A percentile compares a stretch with the other conserved stretches of the same genome.
phyloP scores from a whole-genome alignment of 257 asterid species.

The Ilex aquifolium region DNA sequence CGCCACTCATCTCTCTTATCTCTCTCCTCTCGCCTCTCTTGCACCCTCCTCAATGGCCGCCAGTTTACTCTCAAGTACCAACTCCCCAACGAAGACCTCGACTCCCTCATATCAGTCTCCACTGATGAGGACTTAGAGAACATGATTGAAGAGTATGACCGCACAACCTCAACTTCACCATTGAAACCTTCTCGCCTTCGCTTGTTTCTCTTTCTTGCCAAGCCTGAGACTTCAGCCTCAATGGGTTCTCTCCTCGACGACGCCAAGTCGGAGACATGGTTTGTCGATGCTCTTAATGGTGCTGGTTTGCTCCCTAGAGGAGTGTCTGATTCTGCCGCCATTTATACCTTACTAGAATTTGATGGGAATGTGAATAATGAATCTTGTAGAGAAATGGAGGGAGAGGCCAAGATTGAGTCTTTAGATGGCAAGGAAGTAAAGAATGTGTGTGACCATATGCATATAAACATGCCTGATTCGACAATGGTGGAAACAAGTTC shows the following conservation, averaged over 20 bases:
- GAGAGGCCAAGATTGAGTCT: conserved; percentile 11
- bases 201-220: conserved; percentile 50
- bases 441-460: conserved; percentile 2
- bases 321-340: conserved; percentile 42
- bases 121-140: conserved; percentile 72
- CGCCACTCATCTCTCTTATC: conserved; percentile 50
- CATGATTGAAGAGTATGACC: conserved; percentile 75
- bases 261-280: conserved; percentile 75
- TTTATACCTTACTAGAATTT: conserved; percentile 38
- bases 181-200: conserved; percentile 56
- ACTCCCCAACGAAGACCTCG: conserved; percentile 75
- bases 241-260: conserved; percentile 62
- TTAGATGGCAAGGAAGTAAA: no score
- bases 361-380: conserved; percentile 23
- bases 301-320: conserved; percentile 57
- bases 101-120: conserved; percentile 58
- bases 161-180: conserved; percentile 34
- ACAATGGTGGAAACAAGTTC: conserved; percentile 42
- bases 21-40: conserved; percentile 57
- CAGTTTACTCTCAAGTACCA: conserved; percentile 59
- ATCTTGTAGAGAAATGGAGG: conserved; percentile 25
- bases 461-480: conserved; percentile 17
- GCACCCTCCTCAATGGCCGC: conserved; percentile 51
- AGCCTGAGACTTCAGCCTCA: conserved; percentile 61
- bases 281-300: conserved; percentile 62